A percentile compares a stretch with the other conserved stretches of the same genome.
Evolutionary conservation across 208 protist genomes (phyloP).

Genomic region (Wallacemonas sp.): DNA sequence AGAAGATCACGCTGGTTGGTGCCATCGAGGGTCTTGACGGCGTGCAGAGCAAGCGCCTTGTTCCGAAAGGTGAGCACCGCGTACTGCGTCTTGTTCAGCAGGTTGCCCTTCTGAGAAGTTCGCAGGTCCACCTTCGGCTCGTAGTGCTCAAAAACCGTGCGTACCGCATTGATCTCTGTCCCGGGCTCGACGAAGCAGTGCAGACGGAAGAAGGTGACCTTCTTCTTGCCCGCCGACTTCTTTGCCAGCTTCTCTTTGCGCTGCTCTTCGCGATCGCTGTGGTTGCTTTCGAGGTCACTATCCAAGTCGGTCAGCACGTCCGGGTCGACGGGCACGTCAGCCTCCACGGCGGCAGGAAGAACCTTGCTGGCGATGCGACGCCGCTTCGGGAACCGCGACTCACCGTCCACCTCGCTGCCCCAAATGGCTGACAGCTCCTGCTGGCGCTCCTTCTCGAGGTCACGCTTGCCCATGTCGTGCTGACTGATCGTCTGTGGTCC

Average conservation of each 20-base stretch:
- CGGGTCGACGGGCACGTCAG: constrained; percentile 36
- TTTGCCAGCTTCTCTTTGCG: constrained; percentile 31
- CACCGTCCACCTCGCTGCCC: constrained; percentile 78
- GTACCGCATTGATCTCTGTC: constrained; percentile 81
- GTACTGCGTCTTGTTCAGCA: constrained; percentile 89
- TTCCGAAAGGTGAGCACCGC: constrained; percentile 90
- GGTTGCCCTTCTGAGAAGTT: constrained; percentile 81
- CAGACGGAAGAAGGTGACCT: constrained; percentile 56
- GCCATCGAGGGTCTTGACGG: constrained; percentile 76
- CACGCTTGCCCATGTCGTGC: constrained; percentile 61
- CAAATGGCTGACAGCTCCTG: constrained; percentile 87
- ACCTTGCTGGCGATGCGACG: constrained; percentile 41
- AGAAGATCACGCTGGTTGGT: constrained; percentile 81
- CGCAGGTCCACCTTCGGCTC: constrained; percentile 83
- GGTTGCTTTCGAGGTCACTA: constrained; percentile 38
- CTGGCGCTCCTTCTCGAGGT: constrained; percentile 85
- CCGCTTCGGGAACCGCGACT: constrained; percentile 66
- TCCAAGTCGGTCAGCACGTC: constrained; percentile 47
- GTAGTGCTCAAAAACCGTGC: constrained; percentile 84
- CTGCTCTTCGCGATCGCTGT: constrained; percentile 22
- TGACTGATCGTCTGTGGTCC: too few relatives aligned
- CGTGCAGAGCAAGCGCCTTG: constrained; percentile 84
- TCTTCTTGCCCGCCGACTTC: constrained; percentile 41
- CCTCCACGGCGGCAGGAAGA: constrained; percentile 20
- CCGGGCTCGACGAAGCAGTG: constrained; percentile 91